Evolutionary conservation across 495 filamentous ascomycete species (phyloP), one percentile per base, ranked within the genome.

Genomic region (Hypomontagnella monticulosa): DNA sequence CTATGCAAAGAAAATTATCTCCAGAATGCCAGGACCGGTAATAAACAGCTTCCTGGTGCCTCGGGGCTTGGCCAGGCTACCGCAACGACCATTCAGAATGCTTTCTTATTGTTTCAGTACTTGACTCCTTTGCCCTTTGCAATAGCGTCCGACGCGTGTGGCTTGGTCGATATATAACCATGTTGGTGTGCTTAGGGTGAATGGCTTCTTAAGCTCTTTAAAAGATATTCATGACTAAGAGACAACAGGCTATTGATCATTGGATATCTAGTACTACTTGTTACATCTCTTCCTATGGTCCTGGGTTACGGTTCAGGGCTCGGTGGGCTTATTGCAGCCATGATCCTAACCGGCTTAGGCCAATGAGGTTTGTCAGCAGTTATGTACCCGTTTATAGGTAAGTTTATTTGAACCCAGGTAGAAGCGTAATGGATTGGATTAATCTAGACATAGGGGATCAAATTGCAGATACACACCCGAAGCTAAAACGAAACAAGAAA

Each of bases 401-500:
- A 1, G 19, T 54, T n/a, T n/a, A n/a, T n/a, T n/a, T n/a, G n/a
- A n/a, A n/a, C n/a, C n/a, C n/a, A n/a, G n/a, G n/a, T n/a, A n/a
- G n/a, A n/a, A n/a, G n/a, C n/a, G n/a, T n/a, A n/a, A n/a, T n/a
- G n/a, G n/a, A n/a, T n/a, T n/a, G n/a, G 41, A 18, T 3, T 37
- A 11, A 30, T 27, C 19, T 47, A 2, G 12, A 1, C n/a, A 33
- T 12, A 64, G 61, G 18, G 14, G 58, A 62, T 32, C 58, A 44
- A 12, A 44, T 46, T 18, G 67, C 70, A 18, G 69, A 75, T 11
- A 71, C 48, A 3, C 68, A 63, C 6, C 69, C 68, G 9, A 51
- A 63, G 23, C 43, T 81, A 5, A 73, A 63, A 14, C 70, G 49
- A 3, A 64, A 73, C 19, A 72, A 76, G 61, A 69, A 42, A 12